Percentiles rank a stretch among this genome's conserved stretches.
These are phyloP conservation scores for Cytospora paraplurivora DNA, from an alignment of 2,329 filamentous ascomycete species.

Conservation along the genomic window DNA sequence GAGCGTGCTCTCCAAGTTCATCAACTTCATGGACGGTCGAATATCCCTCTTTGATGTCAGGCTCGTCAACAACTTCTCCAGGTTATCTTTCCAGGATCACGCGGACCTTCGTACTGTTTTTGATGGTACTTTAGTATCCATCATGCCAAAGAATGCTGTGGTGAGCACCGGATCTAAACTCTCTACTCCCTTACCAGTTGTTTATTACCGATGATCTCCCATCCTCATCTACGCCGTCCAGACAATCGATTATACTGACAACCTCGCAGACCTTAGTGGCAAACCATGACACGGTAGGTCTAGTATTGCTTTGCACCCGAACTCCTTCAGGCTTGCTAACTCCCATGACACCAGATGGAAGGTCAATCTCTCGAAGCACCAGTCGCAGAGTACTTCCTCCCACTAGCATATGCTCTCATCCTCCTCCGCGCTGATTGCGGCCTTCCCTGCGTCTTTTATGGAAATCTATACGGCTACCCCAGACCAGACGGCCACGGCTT, in stretches of 20 bases:
- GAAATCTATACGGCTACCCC: conserved; percentile 66
- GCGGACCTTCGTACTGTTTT: conserved; percentile 64
- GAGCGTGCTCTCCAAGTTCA: conserved; percentile 56
- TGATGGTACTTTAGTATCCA: conserved; percentile 55
- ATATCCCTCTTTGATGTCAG: conserved; percentile 66
- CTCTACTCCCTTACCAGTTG: no score
- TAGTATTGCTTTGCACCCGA: no score
- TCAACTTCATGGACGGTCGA: conserved; percentile 58
- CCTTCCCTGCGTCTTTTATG: conserved; percentile 70
- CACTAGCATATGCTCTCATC: conserved; percentile 68
- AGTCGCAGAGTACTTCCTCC: conserved; percentile 64
- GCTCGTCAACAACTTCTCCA: conserved; percentile 66
- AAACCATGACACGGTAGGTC: conserved; percentile 64
- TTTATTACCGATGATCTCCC: no score
- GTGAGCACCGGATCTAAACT: conserved; percentile 40
- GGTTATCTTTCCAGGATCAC: conserved; percentile 53
- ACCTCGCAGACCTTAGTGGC: conserved; percentile 58
- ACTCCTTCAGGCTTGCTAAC: not conserved
- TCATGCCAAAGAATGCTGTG: conserved; percentile 57
- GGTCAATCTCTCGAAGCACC: conserved; percentile 60
- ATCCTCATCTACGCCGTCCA: no score
- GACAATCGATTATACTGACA: not conserved
- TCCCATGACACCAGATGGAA: conserved; percentile 15
- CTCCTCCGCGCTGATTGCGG: conserved; percentile 61
- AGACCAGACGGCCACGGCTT: conserved; percentile 46